These are phyloP conservation scores for Vachellia pachyceras DNA, from an alignment of 306 rosid genomes.

Conservation along the genomic window DNA sequence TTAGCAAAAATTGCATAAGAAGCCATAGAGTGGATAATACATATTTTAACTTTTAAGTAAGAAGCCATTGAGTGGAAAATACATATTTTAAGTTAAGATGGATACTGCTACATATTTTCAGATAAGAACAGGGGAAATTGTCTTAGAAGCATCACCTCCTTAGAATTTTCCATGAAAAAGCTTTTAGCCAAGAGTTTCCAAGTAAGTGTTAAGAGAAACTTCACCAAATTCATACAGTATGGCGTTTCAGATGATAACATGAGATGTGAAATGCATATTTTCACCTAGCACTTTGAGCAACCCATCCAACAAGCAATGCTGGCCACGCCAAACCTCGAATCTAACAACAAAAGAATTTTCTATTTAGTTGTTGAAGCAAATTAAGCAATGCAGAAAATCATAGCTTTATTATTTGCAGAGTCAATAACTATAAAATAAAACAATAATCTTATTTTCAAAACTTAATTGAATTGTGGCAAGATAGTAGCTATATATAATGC, in stretches of 20 bases:
- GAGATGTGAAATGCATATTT: constrained; percentile 34
- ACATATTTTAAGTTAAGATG: too few relatives aligned
- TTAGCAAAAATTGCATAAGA: neutral
- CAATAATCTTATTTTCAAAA: constrained; percentile 24
- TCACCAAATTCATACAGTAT: neutral
- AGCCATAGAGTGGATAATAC: constrained; percentile 6
- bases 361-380: constrained; percentile 25
- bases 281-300: constrained; percentile 78
- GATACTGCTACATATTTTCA: too few relatives aligned
- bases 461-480: neutral
- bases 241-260: constrained; percentile 28
- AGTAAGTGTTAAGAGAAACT: too few relatives aligned
- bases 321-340: constrained; percentile 81
- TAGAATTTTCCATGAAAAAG: too few relatives aligned
- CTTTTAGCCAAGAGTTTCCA: too few relatives aligned
- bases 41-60: neutral
- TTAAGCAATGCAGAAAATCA: constrained; percentile 22
- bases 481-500: neutral
- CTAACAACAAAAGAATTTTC: constrained; percentile 40
- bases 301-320: constrained; percentile 72
- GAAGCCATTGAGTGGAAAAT: too few relatives aligned
- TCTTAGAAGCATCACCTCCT: too few relatives aligned
- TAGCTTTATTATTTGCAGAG: constrained; percentile 35
- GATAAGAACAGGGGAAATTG: too few relatives aligned
- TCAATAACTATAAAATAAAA: constrained; percentile 15